Base-by-base conservation (phyloP, 441 rosid species). In the Iberis amara region DNA sequence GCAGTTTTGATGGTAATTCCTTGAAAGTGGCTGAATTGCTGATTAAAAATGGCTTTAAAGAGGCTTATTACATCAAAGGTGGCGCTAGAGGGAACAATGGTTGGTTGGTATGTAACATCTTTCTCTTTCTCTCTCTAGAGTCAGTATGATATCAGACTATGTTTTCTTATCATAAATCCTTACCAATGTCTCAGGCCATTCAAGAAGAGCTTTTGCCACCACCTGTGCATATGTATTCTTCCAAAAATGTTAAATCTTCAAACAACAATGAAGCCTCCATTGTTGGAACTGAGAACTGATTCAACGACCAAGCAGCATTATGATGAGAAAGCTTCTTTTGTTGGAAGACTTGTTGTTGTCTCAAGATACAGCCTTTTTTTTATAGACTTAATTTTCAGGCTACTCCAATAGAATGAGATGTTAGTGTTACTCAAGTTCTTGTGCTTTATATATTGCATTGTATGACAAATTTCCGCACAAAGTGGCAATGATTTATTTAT, bases 1-100 rank as follows among this genome's bases (percentile, higher is more conserved):
- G 79, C 61, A 82, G 89, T 75, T 73, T 75, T 66, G 89, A 82
- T 70, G 85, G 81, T 43, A 66, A 68, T 71, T 82, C 89, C 31
- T 10, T 60, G 64, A 77, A 64, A 68, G 85, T 68, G 10, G 83
- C 85, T 27, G 79, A 77, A 55, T 67, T 79, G 61, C 26, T 82
- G 69, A 55, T 70, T 52, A 61, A 85, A 64, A 77, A 79, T 63
- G 95, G 95, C 0, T 85, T 89, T 68, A 78, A 83, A 67, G 95
- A 83, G 74, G 89, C 83, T 59, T 83, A 77, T 66, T 92, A 85
- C 39, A 78, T 85, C 71, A 81, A 58, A 70, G 89, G 77, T 3
- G 97, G 97, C 7, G 85, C 79, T 8, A 66, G 86, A 66, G 94
- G 96, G 74, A 65, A 77, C 66, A 76, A 81, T 13, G 89, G 85